phyloP scores from a whole-genome alignment of 805 yeast genomes.

The Crinitomyces ghanaensis region DNA sequence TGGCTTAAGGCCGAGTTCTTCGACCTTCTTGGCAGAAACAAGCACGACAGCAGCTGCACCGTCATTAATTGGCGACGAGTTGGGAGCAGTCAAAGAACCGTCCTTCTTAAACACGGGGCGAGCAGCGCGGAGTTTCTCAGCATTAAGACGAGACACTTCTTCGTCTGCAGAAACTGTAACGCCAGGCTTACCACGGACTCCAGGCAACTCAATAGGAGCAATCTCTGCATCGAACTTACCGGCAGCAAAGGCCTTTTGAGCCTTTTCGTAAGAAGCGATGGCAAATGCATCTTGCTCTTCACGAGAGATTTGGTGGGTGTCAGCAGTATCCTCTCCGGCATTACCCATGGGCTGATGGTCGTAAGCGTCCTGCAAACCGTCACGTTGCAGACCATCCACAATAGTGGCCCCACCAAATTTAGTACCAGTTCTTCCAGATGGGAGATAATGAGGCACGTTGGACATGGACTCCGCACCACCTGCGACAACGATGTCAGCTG shows the following conservation, averaged over 20 bases:
- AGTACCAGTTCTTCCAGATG: conserved; percentile 76
- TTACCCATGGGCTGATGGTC: conserved; percentile 88
- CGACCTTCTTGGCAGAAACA: conserved; percentile 73
- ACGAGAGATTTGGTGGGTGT: conserved; percentile 64
- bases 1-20: conserved; percentile 80
- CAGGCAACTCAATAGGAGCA: conserved; percentile 80
- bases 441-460: conserved; percentile 86
- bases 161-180: conserved; percentile 64
- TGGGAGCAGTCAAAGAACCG: conserved; percentile 96
- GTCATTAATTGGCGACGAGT: conserved; percentile 92
- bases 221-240: conserved; percentile 81
- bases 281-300: conserved; percentile 88
- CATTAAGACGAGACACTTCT: conserved; percentile 69
- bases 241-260: conserved; percentile 63
- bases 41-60: conserved; percentile 95
- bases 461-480: conserved; percentile 99
- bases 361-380: conserved; percentile 90
- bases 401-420: conserved; percentile 74
- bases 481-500: conserved; percentile 85
- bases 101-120: conserved; percentile 93
- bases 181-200: conserved; percentile 80
- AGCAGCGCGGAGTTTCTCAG: conserved; percentile 63
- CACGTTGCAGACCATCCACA: conserved; percentile 84
- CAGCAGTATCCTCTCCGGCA: conserved; percentile 94
- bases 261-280: conserved; percentile 71